Evolutionary conservation across 768 basidiomycete species (phyloP).

Genomic region (Tulasnella sp.): DNA sequence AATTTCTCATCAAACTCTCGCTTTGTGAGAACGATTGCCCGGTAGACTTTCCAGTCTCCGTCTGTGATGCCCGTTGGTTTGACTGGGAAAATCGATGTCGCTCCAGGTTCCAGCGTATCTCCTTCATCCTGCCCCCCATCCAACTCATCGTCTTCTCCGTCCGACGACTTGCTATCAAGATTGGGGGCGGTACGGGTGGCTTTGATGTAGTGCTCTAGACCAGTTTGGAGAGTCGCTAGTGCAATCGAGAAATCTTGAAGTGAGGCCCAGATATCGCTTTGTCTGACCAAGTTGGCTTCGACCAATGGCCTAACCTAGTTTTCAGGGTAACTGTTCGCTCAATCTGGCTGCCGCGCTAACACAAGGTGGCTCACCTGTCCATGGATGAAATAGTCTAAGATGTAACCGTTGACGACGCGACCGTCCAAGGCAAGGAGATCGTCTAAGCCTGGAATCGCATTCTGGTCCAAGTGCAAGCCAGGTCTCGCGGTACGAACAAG

Average conservation of each 20-base stretch:
- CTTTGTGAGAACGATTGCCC: conserved; percentile 44
- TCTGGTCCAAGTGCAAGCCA: conserved; percentile 54
- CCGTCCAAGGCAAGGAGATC: not conserved
- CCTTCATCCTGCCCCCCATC: conserved; percentile 28
- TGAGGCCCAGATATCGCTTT: conserved; percentile 61
- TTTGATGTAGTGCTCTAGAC: conserved; percentile 48
- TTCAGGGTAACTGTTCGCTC: not conserved
- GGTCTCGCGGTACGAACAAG: conserved; percentile 49
- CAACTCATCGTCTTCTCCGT: conserved; percentile 32
- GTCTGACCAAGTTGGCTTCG: conserved; percentile 33
- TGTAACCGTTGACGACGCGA: conserved; percentile 53
- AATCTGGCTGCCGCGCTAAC: conserved; percentile 25
- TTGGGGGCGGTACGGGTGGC: conserved; percentile 32
- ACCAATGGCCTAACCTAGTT: not conserved
- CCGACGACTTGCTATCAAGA: conserved; percentile 33
- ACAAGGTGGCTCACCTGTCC: conserved; percentile 43
- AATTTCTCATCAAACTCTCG: conserved; percentile 58
- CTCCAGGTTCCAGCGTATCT: not conserved
- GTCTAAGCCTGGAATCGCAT: conserved; percentile 56
- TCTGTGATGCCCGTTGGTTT: conserved; percentile 35
- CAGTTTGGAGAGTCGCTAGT: conserved; percentile 47
- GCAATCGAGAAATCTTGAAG: conserved; percentile 56
- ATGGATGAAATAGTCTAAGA: conserved; percentile 65
- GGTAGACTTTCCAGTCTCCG: conserved; percentile 54
- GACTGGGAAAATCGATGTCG: not conserved